These are phyloP conservation scores for Triticum aestivum DNA, from an alignment of 176 grass and related monocot species.

Conservation along the genomic window DNA sequence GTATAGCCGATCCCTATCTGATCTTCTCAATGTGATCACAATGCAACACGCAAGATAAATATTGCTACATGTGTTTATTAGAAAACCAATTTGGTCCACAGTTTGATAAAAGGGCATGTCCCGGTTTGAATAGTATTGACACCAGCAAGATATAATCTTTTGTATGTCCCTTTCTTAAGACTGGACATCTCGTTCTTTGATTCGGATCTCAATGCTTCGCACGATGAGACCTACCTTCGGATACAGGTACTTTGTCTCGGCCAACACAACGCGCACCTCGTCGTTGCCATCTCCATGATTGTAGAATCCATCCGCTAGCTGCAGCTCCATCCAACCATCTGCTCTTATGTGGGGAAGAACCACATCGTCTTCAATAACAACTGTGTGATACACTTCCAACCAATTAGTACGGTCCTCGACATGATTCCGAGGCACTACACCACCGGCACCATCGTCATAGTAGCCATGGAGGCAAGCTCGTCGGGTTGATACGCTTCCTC, in stretches of 20 bases:
- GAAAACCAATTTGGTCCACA: too few species aligned
- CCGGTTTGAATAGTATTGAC: too few species aligned
- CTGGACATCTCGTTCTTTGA: not conserved
- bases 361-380: not conserved
- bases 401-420: not conserved
- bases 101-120: too few species aligned
- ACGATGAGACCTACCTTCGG: constrained; percentile 32
- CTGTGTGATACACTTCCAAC: accelerated
- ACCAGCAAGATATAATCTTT: not conserved
- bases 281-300: constrained; percentile 41
- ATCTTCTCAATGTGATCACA: too few species aligned
- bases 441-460: not conserved
- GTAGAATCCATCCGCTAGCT: constrained; percentile 46
- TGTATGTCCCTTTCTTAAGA: not conserved
- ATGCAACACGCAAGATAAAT: too few species aligned
- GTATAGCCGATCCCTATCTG: too few species aligned
- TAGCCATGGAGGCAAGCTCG: constrained; percentile 25
- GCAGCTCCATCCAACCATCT: constrained; percentile 34
- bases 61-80: too few species aligned
- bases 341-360: not conserved
- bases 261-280: constrained; percentile 42
- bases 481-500: not conserved
- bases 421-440: not conserved
- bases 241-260: not conserved
- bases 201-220: not conserved